These are phyloP conservation scores for Geum urbanum DNA, from an alignment of 306 rosid genomes.

Conservation along the genomic window DNA sequence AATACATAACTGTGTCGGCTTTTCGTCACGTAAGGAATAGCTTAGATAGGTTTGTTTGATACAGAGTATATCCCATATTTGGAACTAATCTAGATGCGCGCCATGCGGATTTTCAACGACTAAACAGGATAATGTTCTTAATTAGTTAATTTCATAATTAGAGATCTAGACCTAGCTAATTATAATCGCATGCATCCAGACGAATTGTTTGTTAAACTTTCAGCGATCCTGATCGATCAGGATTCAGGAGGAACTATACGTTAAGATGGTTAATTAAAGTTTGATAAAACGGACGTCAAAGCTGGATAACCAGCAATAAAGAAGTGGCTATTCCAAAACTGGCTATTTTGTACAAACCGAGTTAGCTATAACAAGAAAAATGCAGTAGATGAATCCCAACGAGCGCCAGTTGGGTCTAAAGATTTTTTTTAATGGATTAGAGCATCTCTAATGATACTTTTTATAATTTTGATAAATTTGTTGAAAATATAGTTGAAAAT, in stretches of 20 bases:
- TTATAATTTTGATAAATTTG: no score
- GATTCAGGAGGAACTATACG: not conserved
- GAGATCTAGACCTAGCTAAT: not conserved
- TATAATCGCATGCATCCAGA: not conserved
- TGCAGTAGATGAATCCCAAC: constrained; percentile 30
- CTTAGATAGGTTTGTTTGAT: not conserved
- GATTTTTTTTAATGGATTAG: constrained; percentile 31
- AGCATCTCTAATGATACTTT: no score
- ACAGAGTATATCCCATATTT: not conserved
- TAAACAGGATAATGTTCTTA: not conserved
- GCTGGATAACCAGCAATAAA: not conserved
- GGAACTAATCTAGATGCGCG: not conserved
- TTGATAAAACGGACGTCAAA: not conserved
- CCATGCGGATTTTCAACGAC: not conserved
- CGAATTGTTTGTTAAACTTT: not conserved
- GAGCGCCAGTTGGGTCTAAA: constrained; percentile 55
- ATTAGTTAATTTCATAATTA: not conserved
- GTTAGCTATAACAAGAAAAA: constrained; percentile 10
- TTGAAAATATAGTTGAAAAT: no score
- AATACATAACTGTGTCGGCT: no score
- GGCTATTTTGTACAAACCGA: not conserved
- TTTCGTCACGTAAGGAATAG: not conserved
- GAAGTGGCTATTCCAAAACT: constrained; percentile 19
- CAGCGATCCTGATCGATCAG: not conserved
- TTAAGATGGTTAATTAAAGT: not conserved